Base-by-base conservation (phyloP, 2,329 filamentous ascomycete genomes). In the Amauroascus verrucosus region DNA sequence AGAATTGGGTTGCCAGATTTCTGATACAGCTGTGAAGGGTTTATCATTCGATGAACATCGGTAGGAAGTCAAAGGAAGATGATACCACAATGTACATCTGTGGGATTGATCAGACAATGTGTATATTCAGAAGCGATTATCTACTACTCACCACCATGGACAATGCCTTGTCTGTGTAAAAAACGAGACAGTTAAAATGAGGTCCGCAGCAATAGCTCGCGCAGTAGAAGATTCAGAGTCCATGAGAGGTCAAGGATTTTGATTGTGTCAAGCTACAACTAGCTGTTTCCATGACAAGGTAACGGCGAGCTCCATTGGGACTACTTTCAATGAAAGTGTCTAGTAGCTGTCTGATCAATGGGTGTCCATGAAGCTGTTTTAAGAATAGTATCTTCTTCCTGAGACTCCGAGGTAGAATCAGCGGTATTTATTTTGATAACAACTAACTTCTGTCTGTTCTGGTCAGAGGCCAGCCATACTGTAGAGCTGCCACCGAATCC, bases 61-160 rank as follows among this genome's bases (percentile, higher is more conserved):
- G 45, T 3, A 18, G 57, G 52, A 47, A 58, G 54, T 40, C 37
- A 50, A 55, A 58, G 57, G 18, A 58, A 54, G 28, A 58, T 54
- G 46, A 57, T 58, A 48, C 55, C 55, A 20, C 52, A 54, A 46
- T 58, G 55, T 35, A 58, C 2, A 57, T 58, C 57, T 57, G 41
- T 51, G 49, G 40, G 24, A 54, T 51, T 51, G 33, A 30, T 53
- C 40, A 54, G 16, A 49, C 26, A 51, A 13, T 53, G 45, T 38
- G 33, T 52, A 47, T 6, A 53, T 47, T 14, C 48, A 54, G 46
- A 41, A 53, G 33, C 8, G 33, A 30, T 55, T 50, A 20, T 51
- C 14, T n/a, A 37, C 33, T 32, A 53, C 57, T 55, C 45, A 58
- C 57, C 55, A 47, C 49, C 57, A 26, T 58, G 57, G 40, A 58